These are phyloP conservation scores for Ustanciosporium gigantosporum DNA, from an alignment of 1,284 basidiomycete genomes.

Conservation along the genomic window DNA sequence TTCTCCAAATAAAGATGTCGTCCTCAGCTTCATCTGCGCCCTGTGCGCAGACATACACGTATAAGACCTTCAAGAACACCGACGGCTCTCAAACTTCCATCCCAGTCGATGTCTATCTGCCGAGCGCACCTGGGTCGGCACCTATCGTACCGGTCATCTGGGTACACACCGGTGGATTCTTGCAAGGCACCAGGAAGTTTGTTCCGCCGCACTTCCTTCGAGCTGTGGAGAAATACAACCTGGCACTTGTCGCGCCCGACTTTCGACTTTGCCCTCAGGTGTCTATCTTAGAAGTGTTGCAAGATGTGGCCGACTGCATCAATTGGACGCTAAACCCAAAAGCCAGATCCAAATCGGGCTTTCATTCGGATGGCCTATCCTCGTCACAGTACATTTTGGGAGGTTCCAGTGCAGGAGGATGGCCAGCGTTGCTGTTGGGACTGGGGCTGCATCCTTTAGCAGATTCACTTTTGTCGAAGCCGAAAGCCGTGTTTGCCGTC, in stretches of 20 bases:
- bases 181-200: slow-evolving; percentile 45
- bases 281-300: slow-evolving; percentile 28
- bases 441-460: slow-evolving; percentile 19
- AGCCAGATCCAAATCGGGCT: slow-evolving; percentile 14
- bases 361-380: slow-evolving; percentile 9
- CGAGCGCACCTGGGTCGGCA: slow-evolving; percentile 4
- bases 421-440: slow-evolving; percentile 41
- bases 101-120: slow-evolving; percentile 44
- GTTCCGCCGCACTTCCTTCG: slow-evolving; percentile 41
- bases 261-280: slow-evolving; percentile 47
- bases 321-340: slow-evolving; percentile 19
- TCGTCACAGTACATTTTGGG: slow-evolving; percentile 34
- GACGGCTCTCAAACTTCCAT: slow-evolving; percentile 26
- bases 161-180: slow-evolving; percentile 44
- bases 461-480: slow-evolving; percentile 10
- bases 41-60: slow-evolving; percentile 36
- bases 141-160: slow-evolving; percentile 38
- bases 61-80: slow-evolving; percentile 40
- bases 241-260: slow-evolving; percentile 42
- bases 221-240: slow-evolving; percentile 23
- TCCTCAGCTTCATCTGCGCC: too few relatives aligned
- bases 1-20: too few relatives aligned
- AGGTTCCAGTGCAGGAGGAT: slow-evolving; percentile 43
- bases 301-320: slow-evolving; percentile 37
- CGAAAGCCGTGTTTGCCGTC: slow-evolving; percentile 37